Base-by-base conservation (phyloP, 1,139 yeast species). In the Williopsis jadinii region DNA sequence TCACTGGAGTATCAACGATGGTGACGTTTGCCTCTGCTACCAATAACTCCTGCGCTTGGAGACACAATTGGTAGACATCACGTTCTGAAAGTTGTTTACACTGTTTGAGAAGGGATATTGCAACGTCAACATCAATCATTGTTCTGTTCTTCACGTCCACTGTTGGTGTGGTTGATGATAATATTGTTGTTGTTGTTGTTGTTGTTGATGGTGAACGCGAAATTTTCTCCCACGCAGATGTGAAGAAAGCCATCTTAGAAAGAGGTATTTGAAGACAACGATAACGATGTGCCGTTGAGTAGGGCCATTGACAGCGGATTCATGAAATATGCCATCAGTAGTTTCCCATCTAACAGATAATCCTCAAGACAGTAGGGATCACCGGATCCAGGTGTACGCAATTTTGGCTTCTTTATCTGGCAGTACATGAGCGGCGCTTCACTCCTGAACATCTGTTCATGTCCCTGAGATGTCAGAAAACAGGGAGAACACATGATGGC, bases 11-110 rank as follows among this genome's bases (percentile, higher is more conserved):
- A 53, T 83, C 86, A 34, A 92, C 96, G 8, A 90, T 88, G 59
- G 90, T 95, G 38, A 92, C 96, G 61, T 94, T 92, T 50, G 90
- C 84, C 67, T 94, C 98, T 52, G 77, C 80, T 60, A 88, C 90
- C 52, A 92, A 70, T 34, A 92, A 81, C 50, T 92, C 97, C 55
- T 87, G 85, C n/a, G 95, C 95, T 74, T 84, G 83, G 45, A 77
- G 74, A 60, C 98, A 92, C 48, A 92, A 71, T 55, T 76, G 75
- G 56, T 81, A 80, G 36, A 94, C 95, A 45, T 86, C 90, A 34
- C 75, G 76, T 60, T 92, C 97, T 14, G 84, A 70, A 47, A 92
- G 72, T 27, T 92, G 94, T 64, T 86, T 84, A 64, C 97, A 90
- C 52, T 80, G 75, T 46, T 75, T 68, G 51, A 86, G 70, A 51